These are phyloP conservation scores for Mortierella sp. DNA, from an alignment of 371 early-diverging fungal genomes.

Conservation along the genomic window DNA sequence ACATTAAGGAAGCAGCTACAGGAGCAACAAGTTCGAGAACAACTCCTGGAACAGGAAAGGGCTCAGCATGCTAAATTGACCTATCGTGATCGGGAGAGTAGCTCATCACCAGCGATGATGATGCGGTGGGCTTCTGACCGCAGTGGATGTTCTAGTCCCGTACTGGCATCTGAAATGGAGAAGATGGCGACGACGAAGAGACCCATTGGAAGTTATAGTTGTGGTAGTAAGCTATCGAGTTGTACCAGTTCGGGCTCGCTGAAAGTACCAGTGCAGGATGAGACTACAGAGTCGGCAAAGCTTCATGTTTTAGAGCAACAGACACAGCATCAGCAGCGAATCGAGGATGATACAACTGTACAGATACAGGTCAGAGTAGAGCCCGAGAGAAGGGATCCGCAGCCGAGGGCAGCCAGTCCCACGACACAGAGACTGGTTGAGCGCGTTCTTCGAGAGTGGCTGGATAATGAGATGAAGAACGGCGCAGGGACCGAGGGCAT, in stretches of 20 bases:
- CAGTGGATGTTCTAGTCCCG: conserved; percentile 32
- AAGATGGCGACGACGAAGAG: too few relatives aligned
- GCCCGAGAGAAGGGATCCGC: background rate
- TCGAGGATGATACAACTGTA: background rate
- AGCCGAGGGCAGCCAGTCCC: conserved; percentile 34
- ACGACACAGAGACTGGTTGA: conserved; percentile 53
- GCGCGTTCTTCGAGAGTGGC: conserved; percentile 66
- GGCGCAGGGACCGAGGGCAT: conserved; percentile 26
- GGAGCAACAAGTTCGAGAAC: conserved; percentile 34
- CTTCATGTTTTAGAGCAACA: background rate
- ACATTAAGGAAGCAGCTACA: conserved; percentile 24
- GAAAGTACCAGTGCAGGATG: conserved; percentile 18
- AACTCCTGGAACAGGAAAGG: conserved; percentile 15
- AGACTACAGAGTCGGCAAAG: background rate
- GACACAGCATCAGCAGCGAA: too few relatives aligned
- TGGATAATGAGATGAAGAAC: conserved; percentile 41
- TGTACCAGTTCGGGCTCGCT: conserved; percentile 14
- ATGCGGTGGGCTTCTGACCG: conserved; percentile 18
- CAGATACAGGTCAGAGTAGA: background rate
- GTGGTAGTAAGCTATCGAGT: conserved; percentile 19
- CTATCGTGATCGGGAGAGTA: conserved; percentile 33
- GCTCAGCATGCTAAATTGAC: conserved; percentile 22
- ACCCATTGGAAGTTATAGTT: background rate
- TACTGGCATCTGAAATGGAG: conserved; percentile 11
- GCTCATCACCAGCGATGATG: background rate